Conservation (phyloP, 306 rosid genomes). For the Fagus crenata region DNA sequence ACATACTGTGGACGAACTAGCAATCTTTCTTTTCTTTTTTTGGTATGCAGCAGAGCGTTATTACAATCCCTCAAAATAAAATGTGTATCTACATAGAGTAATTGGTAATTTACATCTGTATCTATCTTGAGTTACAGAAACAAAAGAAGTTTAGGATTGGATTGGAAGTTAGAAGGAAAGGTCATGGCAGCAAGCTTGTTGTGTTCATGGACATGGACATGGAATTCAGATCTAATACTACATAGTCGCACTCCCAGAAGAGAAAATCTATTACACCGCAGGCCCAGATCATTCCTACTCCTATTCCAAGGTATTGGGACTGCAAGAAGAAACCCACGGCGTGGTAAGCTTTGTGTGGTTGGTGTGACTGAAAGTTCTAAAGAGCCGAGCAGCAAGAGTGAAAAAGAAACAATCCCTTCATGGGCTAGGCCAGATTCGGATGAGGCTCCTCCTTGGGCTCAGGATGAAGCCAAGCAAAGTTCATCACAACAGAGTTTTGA, state of each 20-base stretch:
- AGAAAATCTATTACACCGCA: constrained; percentile 16
- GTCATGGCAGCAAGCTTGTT: constrained; percentile 39
- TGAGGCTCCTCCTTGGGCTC: constrained; percentile 97
- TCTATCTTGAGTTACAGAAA: constrained; percentile 9
- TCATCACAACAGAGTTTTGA: constrained; percentile 45
- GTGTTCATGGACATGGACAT: constrained; percentile 19
- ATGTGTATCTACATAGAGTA: not conserved
- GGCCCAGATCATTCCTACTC: constrained; percentile 18
- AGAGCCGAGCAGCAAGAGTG: constrained; percentile 69
- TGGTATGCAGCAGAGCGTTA: not conserved
- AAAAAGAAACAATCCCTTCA: constrained; percentile 73
- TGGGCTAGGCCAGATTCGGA: constrained; percentile 88
- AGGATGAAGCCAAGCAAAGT: constrained; percentile 42
- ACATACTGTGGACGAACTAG: not conserved
- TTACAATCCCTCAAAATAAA: not conserved
- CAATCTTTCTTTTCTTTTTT: not conserved
- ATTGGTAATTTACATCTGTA: not conserved
- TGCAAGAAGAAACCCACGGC: constrained; percentile 10
- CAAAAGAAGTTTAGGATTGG: constrained; percentile 18
- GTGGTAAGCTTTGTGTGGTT: constrained; percentile 35
- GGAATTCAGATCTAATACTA: constrained; percentile 20
- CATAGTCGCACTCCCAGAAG: constrained; percentile 14
- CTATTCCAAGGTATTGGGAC: constrained; percentile 19
- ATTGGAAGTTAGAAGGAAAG: constrained; percentile 8
- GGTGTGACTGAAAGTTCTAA: constrained; percentile 76